Evolutionary conservation across 352 stramenopile species (phyloP), one percentile per base, ranked within the genome.

Genomic region (Phytophthora megakarya): DNA sequence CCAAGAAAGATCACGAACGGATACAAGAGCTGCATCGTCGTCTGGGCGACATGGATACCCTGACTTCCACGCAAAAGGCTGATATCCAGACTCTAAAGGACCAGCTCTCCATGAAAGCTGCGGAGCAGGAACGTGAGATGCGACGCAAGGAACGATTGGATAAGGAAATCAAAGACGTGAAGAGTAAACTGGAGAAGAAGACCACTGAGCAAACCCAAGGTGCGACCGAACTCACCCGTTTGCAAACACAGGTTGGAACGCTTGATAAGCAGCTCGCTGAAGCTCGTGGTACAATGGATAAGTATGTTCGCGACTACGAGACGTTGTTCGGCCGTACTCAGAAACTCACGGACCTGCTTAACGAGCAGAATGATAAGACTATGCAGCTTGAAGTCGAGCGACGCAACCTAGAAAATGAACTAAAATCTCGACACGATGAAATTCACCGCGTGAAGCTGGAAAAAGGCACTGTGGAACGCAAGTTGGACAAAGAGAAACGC

Each of bases 291-390:
- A 96, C 86, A n/a, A 97, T 98, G 87, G 90, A 97, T 55, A 97
- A 97, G 67, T 97, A 97, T 75, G 81, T 96, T 33, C 89, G 87
- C 52, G 94, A 97, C 80, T 98, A 97, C 72, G 94, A 97, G 72
- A 89, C 88, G 49, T 81, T 97, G 21, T 98, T 95, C 60, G 82
- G 78, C 5, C 84, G 87, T 28, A 96, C 84, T 38, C 91, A 98
- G 54, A 98, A 98, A 68, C 73, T 98, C 38, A 96, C 88, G n/a
- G 88, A 97, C 21, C 59, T 98, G 28, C 75, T 98, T 9, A 97
- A 98, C 43, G 90, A 98, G 57, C 93, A 98, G 49, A 95, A 77
- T 54, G 86, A 95, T 70, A 92, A 90, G 61, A 86, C 84, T 11
- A 88, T 91, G 80, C 80, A 93, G 30, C 74, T 95, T 19, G 83